A percentile compares a stretch with the other conserved stretches of the same genome.
These are phyloP conservation scores for Juncus effusus DNA, from an alignment of 176 grass and related monocot genomes.

Conservation along the genomic window DNA sequence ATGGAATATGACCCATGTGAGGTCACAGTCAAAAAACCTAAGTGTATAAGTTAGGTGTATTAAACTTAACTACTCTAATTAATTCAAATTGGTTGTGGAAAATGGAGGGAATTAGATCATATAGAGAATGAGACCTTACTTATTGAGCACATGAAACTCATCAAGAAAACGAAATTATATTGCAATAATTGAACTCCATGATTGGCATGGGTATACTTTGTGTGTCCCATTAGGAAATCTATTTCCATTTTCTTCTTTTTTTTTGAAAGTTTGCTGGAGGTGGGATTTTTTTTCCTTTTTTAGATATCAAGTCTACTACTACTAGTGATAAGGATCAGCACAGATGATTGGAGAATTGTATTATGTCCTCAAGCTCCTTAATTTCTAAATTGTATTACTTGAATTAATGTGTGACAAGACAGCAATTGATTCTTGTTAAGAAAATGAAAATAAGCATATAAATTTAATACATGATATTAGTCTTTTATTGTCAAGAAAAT, in stretches of 20 bases:
- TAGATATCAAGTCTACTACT: too few species aligned
- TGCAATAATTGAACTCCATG: conserved; percentile 44
- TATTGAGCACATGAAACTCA: conserved; percentile 14
- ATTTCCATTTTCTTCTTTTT: not conserved
- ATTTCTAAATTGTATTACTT: too few species aligned
- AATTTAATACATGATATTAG: too few species aligned
- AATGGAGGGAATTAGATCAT: conserved; percentile 14
- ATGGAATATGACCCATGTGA: not conserved
- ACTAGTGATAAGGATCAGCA: too few species aligned
- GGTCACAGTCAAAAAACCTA: conserved; percentile 9
- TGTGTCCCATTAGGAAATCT: conserved; percentile 23
- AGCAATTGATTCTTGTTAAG: too few species aligned
- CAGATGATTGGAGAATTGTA: too few species aligned
- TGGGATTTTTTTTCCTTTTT: too few species aligned
- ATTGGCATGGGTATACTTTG: conserved; percentile 25
- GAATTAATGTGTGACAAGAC: too few species aligned
- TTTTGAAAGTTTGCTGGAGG: too few species aligned
- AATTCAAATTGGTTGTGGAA: conserved; percentile 22
- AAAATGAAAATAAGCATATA: too few species aligned
- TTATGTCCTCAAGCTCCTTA: too few species aligned
- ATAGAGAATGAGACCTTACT: not conserved
- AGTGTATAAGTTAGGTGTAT: conserved; percentile 3
- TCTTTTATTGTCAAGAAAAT: too few species aligned
- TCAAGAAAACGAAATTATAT: conserved; percentile 14
- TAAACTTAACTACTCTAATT: not conserved